A percentile compares a stretch with the other conserved stretches of the same genome.
These are phyloP conservation scores for Zygotorulaspora danielsina DNA, from an alignment of 805 yeast genomes.

Conservation along the genomic window DNA sequence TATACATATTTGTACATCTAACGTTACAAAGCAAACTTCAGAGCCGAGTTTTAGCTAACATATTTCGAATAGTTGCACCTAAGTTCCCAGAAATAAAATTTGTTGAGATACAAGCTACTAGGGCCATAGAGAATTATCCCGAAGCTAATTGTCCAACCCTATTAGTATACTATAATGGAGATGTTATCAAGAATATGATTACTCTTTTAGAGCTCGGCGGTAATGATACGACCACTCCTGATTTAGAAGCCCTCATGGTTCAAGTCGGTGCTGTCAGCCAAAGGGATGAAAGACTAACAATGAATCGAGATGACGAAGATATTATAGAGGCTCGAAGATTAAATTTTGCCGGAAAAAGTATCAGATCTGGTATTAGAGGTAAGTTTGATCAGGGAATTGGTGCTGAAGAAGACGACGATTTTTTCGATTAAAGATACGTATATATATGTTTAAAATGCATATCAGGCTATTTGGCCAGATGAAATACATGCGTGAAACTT, in stretches of 20 bases:
- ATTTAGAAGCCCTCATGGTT: conserved; percentile 70
- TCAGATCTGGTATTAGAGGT: conserved; percentile 40
- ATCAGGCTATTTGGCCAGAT: too few species aligned
- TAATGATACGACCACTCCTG: conserved; percentile 60
- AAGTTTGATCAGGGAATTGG: conserved; percentile 35
- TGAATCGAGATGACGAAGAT: conserved; percentile 58
- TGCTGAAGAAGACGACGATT: conserved; percentile 44
- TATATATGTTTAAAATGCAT: too few species aligned
- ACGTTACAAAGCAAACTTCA: conserved; percentile 65
- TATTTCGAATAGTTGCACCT: conserved; percentile 55
- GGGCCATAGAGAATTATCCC: conserved; percentile 92
- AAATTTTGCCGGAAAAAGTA: conserved; percentile 54
- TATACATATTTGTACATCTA: conserved; percentile 73
- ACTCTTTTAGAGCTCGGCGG: conserved; percentile 85
- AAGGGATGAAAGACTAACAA: conserved; percentile 60
- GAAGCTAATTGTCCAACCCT: conserved; percentile 88
- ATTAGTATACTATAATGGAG: conserved; percentile 70
- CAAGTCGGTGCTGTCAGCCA: conserved; percentile 60
- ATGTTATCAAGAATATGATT: conserved; percentile 74
- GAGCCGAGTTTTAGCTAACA: conserved; percentile 60
- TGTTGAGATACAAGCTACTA: conserved; percentile 83
- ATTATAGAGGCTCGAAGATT: conserved; percentile 50
- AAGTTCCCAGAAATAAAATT: conserved; percentile 81
- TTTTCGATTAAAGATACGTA: conserved; percentile 40
- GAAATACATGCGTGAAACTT: too few species aligned